phyloP scores from a whole-genome alignment of 345 rosid genomes.

The Eucalyptus decipiens region DNA sequence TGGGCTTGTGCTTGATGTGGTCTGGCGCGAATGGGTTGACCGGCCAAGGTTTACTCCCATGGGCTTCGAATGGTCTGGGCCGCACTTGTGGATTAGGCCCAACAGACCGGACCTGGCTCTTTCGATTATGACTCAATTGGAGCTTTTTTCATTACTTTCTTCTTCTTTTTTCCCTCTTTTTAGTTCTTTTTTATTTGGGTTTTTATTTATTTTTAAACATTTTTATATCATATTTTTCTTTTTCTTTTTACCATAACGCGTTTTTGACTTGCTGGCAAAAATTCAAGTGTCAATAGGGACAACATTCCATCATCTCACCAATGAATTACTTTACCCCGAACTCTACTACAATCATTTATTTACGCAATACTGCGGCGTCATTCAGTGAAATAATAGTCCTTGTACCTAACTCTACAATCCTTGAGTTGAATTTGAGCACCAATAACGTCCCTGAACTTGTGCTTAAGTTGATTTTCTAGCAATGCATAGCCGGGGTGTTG shows the following conservation, averaged over 20 bases:
- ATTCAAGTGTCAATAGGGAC: not conserved
- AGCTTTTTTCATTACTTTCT: too few species aligned
- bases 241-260: not conserved
- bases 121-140: not conserved
- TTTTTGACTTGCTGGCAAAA: too few species aligned
- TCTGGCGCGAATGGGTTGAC: not conserved
- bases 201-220: too few species aligned
- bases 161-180: too few species aligned
- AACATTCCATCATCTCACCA: not conserved
- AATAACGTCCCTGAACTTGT: too few species aligned
- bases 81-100: not conserved
- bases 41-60: not conserved
- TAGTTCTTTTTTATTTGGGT: too few species aligned
- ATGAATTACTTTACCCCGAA: not conserved
- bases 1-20: not conserved
- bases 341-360: not conserved
- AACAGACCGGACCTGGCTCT: not conserved
- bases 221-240: too few species aligned
- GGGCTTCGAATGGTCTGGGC: not conserved
- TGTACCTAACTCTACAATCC: not conserved
- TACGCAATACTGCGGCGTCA: fast-evolving
- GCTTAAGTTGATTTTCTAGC: too few species aligned
- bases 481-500: not conserved
- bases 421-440: not conserved
- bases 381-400: too few species aligned